A percentile compares a stretch with the other conserved stretches of the same genome.
These are phyloP conservation scores for Cyclanthera cordifolia DNA, from an alignment of 306 rosid genomes.

Conservation along the genomic window DNA sequence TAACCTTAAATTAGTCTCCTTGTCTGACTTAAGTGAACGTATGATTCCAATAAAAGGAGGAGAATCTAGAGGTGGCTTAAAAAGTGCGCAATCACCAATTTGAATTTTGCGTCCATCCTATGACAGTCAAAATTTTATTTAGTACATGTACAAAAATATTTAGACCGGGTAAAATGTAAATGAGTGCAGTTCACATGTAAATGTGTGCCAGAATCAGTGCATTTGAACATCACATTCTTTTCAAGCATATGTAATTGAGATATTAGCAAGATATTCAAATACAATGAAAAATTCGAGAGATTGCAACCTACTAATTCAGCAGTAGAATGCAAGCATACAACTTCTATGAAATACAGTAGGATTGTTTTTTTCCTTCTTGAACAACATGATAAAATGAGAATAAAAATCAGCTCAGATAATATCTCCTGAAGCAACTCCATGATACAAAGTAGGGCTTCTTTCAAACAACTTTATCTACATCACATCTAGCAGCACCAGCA, in stretches of 20 bases:
- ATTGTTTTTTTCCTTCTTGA: background rate
- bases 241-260: background rate
- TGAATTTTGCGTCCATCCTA: constrained; percentile 91
- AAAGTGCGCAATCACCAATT: constrained; percentile 92
- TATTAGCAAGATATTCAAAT: background rate
- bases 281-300: background rate
- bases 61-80: constrained; percentile 75
- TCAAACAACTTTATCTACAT: background rate
- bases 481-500: background rate
- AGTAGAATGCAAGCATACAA: background rate
- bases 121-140: background rate
- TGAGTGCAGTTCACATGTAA: background rate
- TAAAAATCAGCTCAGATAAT: background rate
- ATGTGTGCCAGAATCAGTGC: no score
- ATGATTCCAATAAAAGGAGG: constrained; percentile 94
- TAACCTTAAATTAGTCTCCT: constrained; percentile 41
- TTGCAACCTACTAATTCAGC: background rate
- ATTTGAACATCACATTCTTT: background rate
- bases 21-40: constrained; percentile 38
- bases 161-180: background rate
- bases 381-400: background rate
- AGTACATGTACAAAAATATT: background rate
- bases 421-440: background rate
- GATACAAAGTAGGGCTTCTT: background rate
- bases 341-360: background rate